Evolutionary conservation across 2,329 filamentous ascomycete species (phyloP).

Genomic region (Verticillium albo-atrum): DNA sequence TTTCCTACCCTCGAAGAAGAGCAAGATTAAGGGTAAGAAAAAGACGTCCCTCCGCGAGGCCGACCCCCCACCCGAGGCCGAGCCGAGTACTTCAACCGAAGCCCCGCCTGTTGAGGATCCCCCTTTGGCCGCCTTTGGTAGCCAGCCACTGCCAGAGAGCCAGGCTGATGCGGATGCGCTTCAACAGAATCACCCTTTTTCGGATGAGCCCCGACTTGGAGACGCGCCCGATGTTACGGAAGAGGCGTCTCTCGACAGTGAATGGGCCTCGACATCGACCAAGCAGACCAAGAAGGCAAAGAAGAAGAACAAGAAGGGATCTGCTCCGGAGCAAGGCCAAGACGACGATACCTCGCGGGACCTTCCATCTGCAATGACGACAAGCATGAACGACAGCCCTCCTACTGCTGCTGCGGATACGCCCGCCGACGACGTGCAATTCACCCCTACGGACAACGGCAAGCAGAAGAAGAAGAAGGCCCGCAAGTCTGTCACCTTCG

Average conservation of each 20-base stretch:
- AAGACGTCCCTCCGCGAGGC: conserved; percentile 2
- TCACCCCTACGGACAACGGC: conserved; percentile 25
- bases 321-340: conserved; percentile 3
- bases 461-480: conserved; percentile 39
- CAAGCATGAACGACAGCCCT: background rate
- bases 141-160: background rate
- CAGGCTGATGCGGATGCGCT: background rate
- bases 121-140: background rate
- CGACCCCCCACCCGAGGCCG: background rate
- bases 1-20: conserved; percentile 1
- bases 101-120: background rate
- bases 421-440: conserved; percentile 9
- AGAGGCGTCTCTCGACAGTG: background rate
- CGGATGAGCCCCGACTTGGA: background rate
- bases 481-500: conserved; percentile 5
- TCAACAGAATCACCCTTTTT: background rate
- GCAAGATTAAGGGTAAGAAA: background rate
- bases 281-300: conserved; percentile 6
- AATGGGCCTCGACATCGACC: background rate
- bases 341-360: background rate
- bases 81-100: background rate
- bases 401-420: conserved; percentile 3
- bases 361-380: background rate
- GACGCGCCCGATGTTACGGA: background rate
- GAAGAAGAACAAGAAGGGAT: conserved; percentile 11